A percentile compares a stretch with the other conserved stretches of the same genome.
These are phyloP conservation scores for Aureobasidium musti DNA, from an alignment of 2,329 filamentous ascomycete genomes.

Conservation along the genomic window DNA sequence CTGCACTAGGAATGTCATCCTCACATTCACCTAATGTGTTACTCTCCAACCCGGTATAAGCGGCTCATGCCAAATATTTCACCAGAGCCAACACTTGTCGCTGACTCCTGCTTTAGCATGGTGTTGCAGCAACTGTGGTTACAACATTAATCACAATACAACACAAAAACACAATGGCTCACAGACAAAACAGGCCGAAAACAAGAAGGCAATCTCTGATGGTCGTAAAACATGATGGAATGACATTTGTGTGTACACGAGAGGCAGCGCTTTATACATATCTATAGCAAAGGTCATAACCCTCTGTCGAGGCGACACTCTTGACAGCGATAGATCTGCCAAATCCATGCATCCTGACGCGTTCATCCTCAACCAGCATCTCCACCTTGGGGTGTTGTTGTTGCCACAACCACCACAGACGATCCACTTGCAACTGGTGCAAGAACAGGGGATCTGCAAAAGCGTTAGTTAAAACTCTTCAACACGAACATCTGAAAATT, in stretches of 20 bases:
- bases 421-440: slow-evolving; percentile 31
- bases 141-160: not conserved
- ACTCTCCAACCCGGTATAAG: not conserved
- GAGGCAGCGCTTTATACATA: slow-evolving; percentile 28
- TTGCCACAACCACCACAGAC: slow-evolving; percentile 33
- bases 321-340: slow-evolving; percentile 31
- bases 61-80: not conserved
- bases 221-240: not conserved
- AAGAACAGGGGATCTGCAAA: slow-evolving; percentile 31
- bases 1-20: not conserved
- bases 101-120: not conserved
- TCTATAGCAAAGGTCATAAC: slow-evolving; percentile 34
- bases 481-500: not conserved
- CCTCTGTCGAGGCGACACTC: slow-evolving; percentile 34
- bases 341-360: slow-evolving; percentile 33
- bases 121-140: not conserved
- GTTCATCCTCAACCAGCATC: slow-evolving; percentile 33
- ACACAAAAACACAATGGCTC: not conserved
- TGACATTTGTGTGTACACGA: too few relatives aligned
- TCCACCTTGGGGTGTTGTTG: slow-evolving; percentile 33
- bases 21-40: not conserved
- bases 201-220: not conserved
- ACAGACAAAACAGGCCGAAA: not conserved
- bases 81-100: not conserved
- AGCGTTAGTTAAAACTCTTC: not conserved